Percentiles rank a stretch among this genome's conserved stretches.
These are phyloP conservation scores for Glaciozyma martinii DNA, from an alignment of 768 basidiomycete species.

Conservation along the genomic window DNA sequence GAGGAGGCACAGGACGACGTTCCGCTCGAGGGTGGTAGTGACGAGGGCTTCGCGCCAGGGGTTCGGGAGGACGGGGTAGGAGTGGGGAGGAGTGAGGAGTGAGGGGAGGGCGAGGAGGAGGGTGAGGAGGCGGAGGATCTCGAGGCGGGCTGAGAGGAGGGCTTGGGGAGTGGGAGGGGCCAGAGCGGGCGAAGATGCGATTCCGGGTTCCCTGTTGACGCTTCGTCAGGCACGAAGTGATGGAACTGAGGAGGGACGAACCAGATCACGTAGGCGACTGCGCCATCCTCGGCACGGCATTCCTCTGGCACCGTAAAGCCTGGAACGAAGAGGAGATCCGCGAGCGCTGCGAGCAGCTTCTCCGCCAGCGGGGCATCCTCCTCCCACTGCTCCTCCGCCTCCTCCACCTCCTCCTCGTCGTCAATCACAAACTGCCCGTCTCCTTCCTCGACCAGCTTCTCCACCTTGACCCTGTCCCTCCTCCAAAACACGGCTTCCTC, in stretches of 20 bases:
- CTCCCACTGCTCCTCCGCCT: constrained; percentile 43
- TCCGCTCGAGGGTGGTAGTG: constrained; percentile 39
- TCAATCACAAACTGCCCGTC: constrained; percentile 74
- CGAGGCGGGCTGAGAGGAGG: constrained; percentile 72
- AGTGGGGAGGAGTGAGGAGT: constrained; percentile 62
- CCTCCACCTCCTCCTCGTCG: constrained; percentile 59
- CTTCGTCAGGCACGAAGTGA: background rate
- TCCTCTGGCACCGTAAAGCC: constrained; percentile 78
- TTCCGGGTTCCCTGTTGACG: constrained; percentile 73
- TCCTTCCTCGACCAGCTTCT: constrained; percentile 32
- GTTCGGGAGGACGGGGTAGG: constrained; percentile 55
- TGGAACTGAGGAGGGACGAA: constrained; percentile 40
- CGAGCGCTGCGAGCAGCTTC: constrained; percentile 62
- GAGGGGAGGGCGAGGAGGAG: constrained; percentile 61
- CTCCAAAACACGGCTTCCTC: constrained; percentile 80
- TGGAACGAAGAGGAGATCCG: constrained; percentile 85
- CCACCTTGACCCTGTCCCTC: constrained; percentile 47
- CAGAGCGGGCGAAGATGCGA: constrained; percentile 52
- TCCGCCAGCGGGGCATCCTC: constrained; percentile 67
- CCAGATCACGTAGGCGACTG: constrained; percentile 83
- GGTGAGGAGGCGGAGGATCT: constrained; percentile 79
- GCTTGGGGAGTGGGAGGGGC: constrained; percentile 46
- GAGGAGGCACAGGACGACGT: constrained; percentile 73
- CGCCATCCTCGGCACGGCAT: constrained; percentile 54
- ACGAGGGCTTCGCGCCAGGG: constrained; percentile 18